phyloP scores from a whole-genome alignment of 208 protist genomes.

The Leishmania martiniquensis region DNA sequence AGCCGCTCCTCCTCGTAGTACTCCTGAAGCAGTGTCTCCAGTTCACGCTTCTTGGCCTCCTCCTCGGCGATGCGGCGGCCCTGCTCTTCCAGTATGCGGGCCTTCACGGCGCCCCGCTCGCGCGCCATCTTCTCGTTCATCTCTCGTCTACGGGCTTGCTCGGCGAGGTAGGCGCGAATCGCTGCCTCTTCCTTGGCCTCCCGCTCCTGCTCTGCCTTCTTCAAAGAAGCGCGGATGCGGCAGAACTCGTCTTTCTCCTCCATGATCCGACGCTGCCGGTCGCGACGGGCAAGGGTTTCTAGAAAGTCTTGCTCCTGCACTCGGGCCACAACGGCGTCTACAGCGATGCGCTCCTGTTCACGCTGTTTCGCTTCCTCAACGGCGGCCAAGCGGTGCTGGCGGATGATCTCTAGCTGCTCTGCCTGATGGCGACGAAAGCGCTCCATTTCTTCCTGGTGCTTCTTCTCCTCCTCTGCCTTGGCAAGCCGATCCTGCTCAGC shows the following conservation, averaged over 20 bases:
- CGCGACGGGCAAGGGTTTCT: constrained; percentile 59
- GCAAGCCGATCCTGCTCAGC: constrained; percentile 47
- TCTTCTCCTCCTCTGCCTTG: constrained; percentile 65
- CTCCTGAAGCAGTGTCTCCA: constrained; percentile 85
- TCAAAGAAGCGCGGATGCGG: constrained; percentile 66
- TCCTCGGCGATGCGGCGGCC: constrained; percentile 82
- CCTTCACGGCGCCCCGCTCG: constrained; percentile 79
- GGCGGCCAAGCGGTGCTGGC: constrained; percentile 56
- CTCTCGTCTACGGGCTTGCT: constrained; percentile 76
- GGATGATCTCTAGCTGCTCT: constrained; percentile 80
- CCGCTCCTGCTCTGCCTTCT: constrained; percentile 75
- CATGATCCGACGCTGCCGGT: constrained; percentile 77
- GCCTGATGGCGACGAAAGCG: constrained; percentile 76
- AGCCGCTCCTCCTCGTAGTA: constrained; percentile 91
- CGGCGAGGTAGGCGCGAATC: constrained; percentile 77
- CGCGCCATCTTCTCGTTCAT: constrained; percentile 67
- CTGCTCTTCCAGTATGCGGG: constrained; percentile 84
- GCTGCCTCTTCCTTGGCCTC: constrained; percentile 82
- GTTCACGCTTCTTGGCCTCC: constrained; percentile 81
- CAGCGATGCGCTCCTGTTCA: constrained; percentile 84
- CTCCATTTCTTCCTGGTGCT: constrained; percentile 59
- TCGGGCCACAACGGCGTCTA: constrained; percentile 86
- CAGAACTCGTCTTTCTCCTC: constrained; percentile 87
- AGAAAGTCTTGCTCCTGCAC: constrained; percentile 89
- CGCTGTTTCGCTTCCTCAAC: constrained; percentile 62